A percentile compares a stretch with the other conserved stretches of the same genome.
These are phyloP conservation scores for Haemoproteus tartakovskyi DNA, from an alignment of 169 alveolate genomes.

Conservation along the genomic window DNA sequence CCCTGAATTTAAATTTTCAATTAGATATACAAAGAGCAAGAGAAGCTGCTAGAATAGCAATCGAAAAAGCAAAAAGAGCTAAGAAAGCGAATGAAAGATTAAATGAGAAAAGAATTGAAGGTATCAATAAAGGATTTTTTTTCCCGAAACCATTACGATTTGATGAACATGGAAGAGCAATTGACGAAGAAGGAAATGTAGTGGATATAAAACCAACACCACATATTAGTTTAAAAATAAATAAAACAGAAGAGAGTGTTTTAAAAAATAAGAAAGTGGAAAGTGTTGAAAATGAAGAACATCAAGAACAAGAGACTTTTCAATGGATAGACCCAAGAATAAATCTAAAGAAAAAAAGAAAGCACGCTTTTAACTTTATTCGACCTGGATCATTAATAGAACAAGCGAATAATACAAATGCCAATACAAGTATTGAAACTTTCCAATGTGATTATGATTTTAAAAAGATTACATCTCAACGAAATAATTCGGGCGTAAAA, in stretches of 20 bases:
- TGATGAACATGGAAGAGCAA: constrained; percentile 76
- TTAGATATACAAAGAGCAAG: constrained; percentile 52
- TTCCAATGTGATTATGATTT: constrained; percentile 26
- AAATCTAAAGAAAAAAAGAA: constrained; percentile 12
- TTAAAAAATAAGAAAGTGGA: constrained; percentile 45
- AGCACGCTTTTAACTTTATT: constrained; percentile 47
- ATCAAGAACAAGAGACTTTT: constrained; percentile 3
- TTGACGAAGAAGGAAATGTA: constrained; percentile 79
- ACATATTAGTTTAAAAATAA: constrained; percentile 75
- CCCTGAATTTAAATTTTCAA: constrained; percentile 7
- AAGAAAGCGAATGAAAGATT: constrained; percentile 24
- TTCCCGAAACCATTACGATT: constrained; percentile 69
- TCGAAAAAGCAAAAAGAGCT: constrained; percentile 73
- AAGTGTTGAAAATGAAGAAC: constrained; percentile 4
- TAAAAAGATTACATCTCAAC: constrained; percentile 37
- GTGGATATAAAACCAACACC: constrained; percentile 72
- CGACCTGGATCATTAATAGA: constrained; percentile 45
- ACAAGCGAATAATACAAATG: background rate
- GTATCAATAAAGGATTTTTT: too few relatives aligned
- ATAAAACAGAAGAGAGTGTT: constrained; percentile 70
- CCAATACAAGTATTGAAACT: too few relatives aligned
- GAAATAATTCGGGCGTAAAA: too few relatives aligned
- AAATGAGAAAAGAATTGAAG: constrained; percentile 22
- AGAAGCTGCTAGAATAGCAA: constrained; percentile 74
- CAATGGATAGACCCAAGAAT: constrained; percentile 60